Base-by-base conservation (phyloP, 2,329 filamentous ascomycete genomes). In the Thermoascus crustaceus region DNA sequence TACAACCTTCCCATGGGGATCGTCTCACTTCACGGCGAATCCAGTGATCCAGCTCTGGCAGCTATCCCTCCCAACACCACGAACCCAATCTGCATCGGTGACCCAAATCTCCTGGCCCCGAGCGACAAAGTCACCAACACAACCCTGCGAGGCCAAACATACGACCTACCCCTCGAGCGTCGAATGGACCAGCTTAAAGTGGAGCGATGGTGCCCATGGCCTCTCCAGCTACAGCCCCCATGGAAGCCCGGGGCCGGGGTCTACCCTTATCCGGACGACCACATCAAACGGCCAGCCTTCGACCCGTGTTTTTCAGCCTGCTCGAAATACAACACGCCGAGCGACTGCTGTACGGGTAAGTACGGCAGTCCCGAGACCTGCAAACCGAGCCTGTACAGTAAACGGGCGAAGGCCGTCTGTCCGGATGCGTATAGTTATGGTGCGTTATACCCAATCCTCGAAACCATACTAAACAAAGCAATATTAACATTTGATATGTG, bases 401-500 rank as follows among this genome's bases (percentile, higher is more conserved):
- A 67, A 39, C 68, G 69, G 7, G 82, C 83, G 35, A 91, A 93
- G 65, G 64, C 62, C 3, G 72, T 89, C 8, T 93, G 85, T 54
- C 85, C 85, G 1, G 85, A 93, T 60, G 85, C 85, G 2, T 93
- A 91, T 62, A 85, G 80, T 51, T 93, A 75, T 55, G 69, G 79
- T 82, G 33, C 76, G 75, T 57, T 72, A 77, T n/a, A n/a, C n/a
- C 45, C 73, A 78, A 49, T 61, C 67, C 25, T 13, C 25, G 16
- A n/a, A 5, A 6, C 16, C 6, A n/a, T 29, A n/a, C 25, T 5
- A 7, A 5, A 29, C 25, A n/a, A 6, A 25, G 13, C 26, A 10
- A 7, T 29, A 29, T 11, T 17, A 9, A 31, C 29, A 25, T 23
- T 4, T 19, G 7, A 5, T n/a, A 7, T 11, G 4, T 20, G 16